Evolutionary conservation across 2,329 filamentous ascomycete genomes (phyloP), one percentile per base, ranked within the genome.

Genomic region (Gnomoniopsis sp.): DNA sequence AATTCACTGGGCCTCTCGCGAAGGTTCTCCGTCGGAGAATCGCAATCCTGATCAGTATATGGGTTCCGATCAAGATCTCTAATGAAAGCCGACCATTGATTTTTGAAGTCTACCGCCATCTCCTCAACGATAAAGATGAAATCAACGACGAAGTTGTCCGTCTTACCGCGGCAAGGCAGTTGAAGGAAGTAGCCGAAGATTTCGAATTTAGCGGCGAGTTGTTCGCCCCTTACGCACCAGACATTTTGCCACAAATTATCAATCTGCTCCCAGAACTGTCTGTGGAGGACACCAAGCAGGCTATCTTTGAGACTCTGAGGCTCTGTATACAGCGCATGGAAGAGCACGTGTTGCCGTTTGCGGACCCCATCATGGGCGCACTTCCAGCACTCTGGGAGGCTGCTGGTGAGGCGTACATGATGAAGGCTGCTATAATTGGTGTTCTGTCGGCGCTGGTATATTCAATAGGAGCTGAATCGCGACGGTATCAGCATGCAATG

Each of bases 351-450:
- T 74, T 79, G 1, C 79, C 79, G 49, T 88, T 87, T 62, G 90
- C 91, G 6, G 91, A 96, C 66, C 85, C 88, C 60, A 89, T 99
- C 61, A 88, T 99, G 72, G 79, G 84, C 1, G 83, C 92, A 14
- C 79, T 98, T 7, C 93, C 93, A 0, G 80, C 81, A 3, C 79
- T 98, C 0, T 99, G 95, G 95, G 87, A 90, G 61, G 85, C 88
- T 53, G 91, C 90, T 2, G 91, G 88, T 0, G 74, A 77, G 2
- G 90, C 95, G 68, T 91, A 92, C 73, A 85, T 98, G 72, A 89
- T 97, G 79, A 98, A 98, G 73, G 93, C 97, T 73, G 87, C 91
- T 1, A 92, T 98, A 54, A 82, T 98, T 58, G 90, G 89, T 2
- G 88, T 98, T 43, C 85, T 98, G 53, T 82, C 90, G 1, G 88